phyloP scores from a whole-genome alignment of 2,329 filamentous ascomycete species.

The Colletotrichum magnum region DNA sequence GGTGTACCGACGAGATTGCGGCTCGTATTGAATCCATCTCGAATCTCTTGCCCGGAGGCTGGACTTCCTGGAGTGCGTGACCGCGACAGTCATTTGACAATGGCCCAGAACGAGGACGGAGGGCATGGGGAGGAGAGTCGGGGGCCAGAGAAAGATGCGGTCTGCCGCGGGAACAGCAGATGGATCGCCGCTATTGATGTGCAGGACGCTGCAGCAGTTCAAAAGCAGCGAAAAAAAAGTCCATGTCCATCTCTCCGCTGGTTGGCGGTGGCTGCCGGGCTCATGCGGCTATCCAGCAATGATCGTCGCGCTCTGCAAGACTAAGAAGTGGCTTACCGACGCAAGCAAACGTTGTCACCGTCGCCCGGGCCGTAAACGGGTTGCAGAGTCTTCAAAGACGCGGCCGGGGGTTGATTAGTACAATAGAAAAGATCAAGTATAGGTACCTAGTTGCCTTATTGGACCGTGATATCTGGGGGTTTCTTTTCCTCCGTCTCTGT shows the following conservation, averaged over 20 bases:
- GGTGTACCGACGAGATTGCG: slow-evolving; percentile 18
- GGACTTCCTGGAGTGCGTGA: neutral
- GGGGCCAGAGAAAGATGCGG: neutral
- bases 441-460: too few relatives aligned
- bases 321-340: slow-evolving; percentile 1
- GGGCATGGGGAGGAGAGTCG: too few relatives aligned
- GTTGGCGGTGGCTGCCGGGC: neutral
- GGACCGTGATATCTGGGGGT: too few relatives aligned
- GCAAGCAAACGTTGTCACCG: slow-evolving; percentile 21
- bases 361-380: neutral
- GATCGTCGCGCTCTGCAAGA: slow-evolving; percentile 6
- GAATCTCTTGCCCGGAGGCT: slow-evolving; percentile 20
- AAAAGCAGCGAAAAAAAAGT: slow-evolving; percentile 8
- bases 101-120: neutral
- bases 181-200: slow-evolving; percentile 6
- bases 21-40: slow-evolving; percentile 28
- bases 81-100: neutral
- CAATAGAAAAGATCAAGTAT: too few relatives aligned
- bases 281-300: slow-evolving; percentile 20
- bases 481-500: too few relatives aligned
- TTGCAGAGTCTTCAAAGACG: too few relatives aligned
- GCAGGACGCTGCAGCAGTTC: slow-evolving; percentile 13
- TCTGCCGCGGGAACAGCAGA: neutral
- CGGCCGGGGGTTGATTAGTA: too few relatives aligned
- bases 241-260: slow-evolving; percentile 12